These are phyloP conservation scores for Podaxis sp. DNA, from an alignment of 768 basidiomycete species.

Conservation along the genomic window DNA sequence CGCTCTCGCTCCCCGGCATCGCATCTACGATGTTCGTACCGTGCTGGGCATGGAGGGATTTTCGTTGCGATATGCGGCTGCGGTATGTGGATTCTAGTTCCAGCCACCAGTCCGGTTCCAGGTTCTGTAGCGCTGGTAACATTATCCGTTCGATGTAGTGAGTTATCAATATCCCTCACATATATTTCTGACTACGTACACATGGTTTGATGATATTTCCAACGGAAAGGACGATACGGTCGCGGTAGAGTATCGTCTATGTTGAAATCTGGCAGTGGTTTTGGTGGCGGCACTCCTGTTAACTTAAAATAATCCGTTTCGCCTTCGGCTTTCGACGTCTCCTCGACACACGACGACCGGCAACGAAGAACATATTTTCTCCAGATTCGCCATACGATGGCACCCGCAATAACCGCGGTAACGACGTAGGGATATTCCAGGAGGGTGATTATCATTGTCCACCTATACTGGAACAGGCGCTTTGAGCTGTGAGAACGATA, in stretches of 20 bases:
- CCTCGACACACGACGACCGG: background rate
- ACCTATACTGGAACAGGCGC: background rate
- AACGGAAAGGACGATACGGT: constrained; percentile 56
- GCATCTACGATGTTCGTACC: constrained; percentile 42
- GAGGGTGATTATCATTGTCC: background rate
- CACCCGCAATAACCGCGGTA: background rate
- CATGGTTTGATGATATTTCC: constrained; percentile 58
- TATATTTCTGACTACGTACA: constrained; percentile 29
- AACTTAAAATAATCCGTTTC: constrained; percentile 37
- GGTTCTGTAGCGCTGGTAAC: constrained; percentile 37
- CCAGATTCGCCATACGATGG: background rate
- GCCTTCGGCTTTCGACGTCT: background rate
- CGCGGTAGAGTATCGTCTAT: constrained; percentile 41
- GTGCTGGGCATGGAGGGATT: constrained; percentile 33
- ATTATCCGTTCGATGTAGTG: background rate
- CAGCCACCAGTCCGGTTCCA: constrained; percentile 57
- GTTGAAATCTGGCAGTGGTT: constrained; percentile 40
- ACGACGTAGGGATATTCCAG: background rate
- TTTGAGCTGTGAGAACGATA: background rate
- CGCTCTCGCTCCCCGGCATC: constrained; percentile 46
- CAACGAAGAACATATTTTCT: background rate
- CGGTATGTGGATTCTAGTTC: constrained; percentile 53
- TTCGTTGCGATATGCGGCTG: constrained; percentile 40
- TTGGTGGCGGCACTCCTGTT: constrained; percentile 42
- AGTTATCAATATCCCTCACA: background rate